phyloP scores from a whole-genome alignment of 768 basidiomycete genomes.

The Lepiota brunneoincarnata region DNA sequence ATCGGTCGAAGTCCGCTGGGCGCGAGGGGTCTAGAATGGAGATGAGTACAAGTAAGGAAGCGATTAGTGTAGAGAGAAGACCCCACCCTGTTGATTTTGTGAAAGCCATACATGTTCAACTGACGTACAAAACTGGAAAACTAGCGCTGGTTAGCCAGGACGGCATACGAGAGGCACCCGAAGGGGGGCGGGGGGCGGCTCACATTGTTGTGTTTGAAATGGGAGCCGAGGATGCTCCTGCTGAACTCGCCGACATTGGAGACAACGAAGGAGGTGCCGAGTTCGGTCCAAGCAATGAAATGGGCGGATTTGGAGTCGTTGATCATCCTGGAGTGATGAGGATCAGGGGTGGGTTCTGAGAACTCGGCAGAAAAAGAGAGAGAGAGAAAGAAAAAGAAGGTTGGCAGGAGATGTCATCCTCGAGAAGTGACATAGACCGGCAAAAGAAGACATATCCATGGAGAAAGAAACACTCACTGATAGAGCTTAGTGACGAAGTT shows the following conservation, averaged over 20 bases:
- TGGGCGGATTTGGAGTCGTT: constrained; percentile 76
- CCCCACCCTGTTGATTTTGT: constrained; percentile 86
- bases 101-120: constrained; percentile 96
- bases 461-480: constrained; percentile 49
- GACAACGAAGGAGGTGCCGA: constrained; percentile 82
- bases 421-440: no score
- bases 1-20: constrained; percentile 76
- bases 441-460: constrained; percentile 5
- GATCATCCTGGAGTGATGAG: constrained; percentile 63
- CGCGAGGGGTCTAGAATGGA: constrained; percentile 64
- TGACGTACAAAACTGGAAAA: constrained; percentile 95
- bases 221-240: constrained; percentile 76
- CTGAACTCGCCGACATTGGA: constrained; percentile 87
- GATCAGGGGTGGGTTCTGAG: constrained; percentile 7
- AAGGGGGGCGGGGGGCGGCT: constrained; percentile 23
- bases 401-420: no score
- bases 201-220: constrained; percentile 91
- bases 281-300: constrained; percentile 82
- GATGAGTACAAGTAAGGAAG: background rate
- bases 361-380: constrained; percentile 12
- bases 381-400: constrained; percentile 2
- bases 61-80: background rate
- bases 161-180: background rate
- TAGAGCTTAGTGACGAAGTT: constrained; percentile 90
- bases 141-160: constrained; percentile 31